Conservation (phyloP, 331 rosid genomes). For the Dryas integrifolia region DNA sequence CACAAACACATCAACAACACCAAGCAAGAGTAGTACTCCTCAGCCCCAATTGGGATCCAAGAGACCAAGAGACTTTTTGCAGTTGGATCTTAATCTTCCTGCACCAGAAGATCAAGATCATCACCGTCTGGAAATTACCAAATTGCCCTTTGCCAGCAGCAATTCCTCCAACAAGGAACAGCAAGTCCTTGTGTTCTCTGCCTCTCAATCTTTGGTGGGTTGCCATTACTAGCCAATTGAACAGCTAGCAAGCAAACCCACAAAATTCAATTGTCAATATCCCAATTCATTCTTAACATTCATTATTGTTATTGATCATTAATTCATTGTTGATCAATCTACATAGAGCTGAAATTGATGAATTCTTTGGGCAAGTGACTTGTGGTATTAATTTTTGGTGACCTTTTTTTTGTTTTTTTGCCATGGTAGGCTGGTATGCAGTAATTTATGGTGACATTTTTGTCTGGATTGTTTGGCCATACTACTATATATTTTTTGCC, state of each 20-base stretch:
- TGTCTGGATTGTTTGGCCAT: no score
- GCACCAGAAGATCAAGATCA: conserved; percentile 64
- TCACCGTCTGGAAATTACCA: conserved; percentile 31
- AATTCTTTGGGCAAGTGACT: conserved; percentile 16
- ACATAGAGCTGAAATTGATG: conserved; percentile 12
- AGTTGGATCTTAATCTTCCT: conserved; percentile 82
- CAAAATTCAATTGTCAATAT: conserved; percentile 3
- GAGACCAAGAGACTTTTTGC: conserved; percentile 43
- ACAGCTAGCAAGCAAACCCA: background rate
- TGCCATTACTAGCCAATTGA: conserved; percentile 54
- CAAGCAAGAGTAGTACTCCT: conserved; percentile 16
- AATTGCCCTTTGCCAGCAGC: conserved; percentile 36
- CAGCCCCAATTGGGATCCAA: conserved; percentile 15
- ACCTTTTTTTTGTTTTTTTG: background rate
- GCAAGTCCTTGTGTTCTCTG: conserved; percentile 59
- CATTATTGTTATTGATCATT: background rate
- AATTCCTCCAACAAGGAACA: conserved; percentile 38
- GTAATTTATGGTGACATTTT: no score
- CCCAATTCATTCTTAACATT: conserved; percentile 24
- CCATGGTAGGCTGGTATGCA: background rate
- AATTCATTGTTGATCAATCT: conserved; percentile 39
- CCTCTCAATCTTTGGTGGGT: conserved; percentile 66
- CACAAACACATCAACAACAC: conserved; percentile 13
- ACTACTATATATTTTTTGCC: no score
- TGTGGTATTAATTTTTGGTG: conserved; percentile 6